Conservation (phyloP, 345 rosid genomes). For the Eucalyptus shirleyi region DNA sequence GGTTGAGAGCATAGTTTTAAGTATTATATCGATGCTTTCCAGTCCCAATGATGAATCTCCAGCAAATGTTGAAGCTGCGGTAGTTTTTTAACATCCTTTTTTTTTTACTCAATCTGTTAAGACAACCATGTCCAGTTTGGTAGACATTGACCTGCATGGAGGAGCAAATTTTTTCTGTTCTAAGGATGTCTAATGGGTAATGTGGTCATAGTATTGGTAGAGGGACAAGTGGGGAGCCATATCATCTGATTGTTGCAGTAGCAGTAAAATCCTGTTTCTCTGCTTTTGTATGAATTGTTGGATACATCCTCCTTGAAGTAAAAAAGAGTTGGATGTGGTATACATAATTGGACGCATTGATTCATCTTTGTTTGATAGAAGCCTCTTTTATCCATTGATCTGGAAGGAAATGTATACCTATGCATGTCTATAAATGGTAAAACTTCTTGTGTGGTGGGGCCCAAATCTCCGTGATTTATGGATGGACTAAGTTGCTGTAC, state of each 20-base stretch:
- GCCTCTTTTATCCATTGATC: background rate
- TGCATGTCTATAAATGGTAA: background rate
- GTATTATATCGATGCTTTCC: constrained; percentile 87
- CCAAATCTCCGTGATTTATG: background rate
- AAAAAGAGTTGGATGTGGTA: background rate
- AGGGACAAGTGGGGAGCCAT: background rate
- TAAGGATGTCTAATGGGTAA: background rate
- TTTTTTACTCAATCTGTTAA: background rate
- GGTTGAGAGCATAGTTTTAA: constrained; percentile 87
- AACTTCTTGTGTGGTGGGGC: background rate
- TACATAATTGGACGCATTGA: background rate
- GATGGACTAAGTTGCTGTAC: background rate
- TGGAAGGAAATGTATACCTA: background rate
- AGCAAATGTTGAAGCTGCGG: constrained; percentile 91
- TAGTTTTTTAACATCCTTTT: constrained; percentile 9
- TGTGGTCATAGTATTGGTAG: background rate
- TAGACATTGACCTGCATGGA: background rate
- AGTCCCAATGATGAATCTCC: constrained; percentile 91
- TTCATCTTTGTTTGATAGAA: background rate
- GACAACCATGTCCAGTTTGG: background rate
- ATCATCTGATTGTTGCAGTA: background rate
- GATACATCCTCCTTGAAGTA: background rate
- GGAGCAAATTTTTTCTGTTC: no score
- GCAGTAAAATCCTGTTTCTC: background rate
- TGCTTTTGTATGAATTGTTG: background rate